Conservation (phyloP, 176 grass and related monocot species). For the Rhynchospora pubera region DNA sequence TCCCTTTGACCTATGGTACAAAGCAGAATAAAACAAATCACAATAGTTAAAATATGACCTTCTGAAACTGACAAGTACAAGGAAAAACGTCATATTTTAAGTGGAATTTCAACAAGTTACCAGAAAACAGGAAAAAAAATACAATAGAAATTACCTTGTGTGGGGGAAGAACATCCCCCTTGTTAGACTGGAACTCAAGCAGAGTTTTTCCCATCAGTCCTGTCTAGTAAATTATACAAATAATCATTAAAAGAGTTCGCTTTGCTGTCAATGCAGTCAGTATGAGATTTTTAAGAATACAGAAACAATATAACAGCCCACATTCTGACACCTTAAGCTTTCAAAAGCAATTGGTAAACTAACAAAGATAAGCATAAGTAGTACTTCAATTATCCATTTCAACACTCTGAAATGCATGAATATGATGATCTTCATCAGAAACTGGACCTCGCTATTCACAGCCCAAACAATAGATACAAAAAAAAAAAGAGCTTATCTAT, state of each 20-base stretch:
- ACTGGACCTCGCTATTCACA: neutral
- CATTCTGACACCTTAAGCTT: too few species aligned
- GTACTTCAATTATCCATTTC: neutral
- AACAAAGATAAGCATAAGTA: neutral
- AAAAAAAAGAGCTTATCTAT: neutral
- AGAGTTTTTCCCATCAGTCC: slow-evolving; percentile 91
- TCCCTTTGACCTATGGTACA: neutral
- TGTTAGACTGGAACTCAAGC: slow-evolving; percentile 89
- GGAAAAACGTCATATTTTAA: neutral
- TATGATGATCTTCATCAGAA: neutral
- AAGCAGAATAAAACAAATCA: neutral
- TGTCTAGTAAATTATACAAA: slow-evolving; percentile 46
- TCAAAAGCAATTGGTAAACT: neutral
- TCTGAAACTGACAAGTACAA: neutral
- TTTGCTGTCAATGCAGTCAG: neutral
- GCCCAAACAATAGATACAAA: neutral
- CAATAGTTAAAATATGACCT: neutral
- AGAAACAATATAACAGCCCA: too few species aligned
- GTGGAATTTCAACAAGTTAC: neutral
- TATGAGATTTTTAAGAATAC: neutral
- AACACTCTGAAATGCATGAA: neutral
- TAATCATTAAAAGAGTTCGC: neutral
- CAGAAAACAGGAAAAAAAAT: slow-evolving; percentile 7
- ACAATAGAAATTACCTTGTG: slow-evolving; percentile 45
- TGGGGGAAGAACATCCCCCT: slow-evolving; percentile 66